These are phyloP conservation scores for Raphanus sativus DNA, from an alignment of 345 rosid genomes.

Conservation along the genomic window DNA sequence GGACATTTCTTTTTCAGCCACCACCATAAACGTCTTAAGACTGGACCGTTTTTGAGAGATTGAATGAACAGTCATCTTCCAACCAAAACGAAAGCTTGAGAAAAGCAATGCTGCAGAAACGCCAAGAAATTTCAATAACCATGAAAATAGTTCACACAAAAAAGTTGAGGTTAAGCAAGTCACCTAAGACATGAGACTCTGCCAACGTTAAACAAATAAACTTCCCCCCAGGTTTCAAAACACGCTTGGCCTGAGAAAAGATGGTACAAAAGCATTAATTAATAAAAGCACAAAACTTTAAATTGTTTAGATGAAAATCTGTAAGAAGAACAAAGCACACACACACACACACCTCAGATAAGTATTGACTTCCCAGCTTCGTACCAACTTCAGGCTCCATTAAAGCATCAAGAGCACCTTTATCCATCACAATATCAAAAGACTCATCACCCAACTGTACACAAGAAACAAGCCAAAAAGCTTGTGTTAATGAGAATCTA, in stretches of 20 bases:
- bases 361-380: slow-evolving; percentile 67
- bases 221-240: slow-evolving; percentile 69
- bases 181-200: slow-evolving; percentile 92
- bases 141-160: background rate
- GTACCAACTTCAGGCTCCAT: slow-evolving; percentile 91
- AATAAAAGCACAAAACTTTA: slow-evolving; percentile 11
- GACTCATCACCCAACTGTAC: slow-evolving; percentile 56
- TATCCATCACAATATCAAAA: slow-evolving; percentile 75
- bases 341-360: slow-evolving; percentile 60
- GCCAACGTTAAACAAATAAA: slow-evolving; percentile 85
- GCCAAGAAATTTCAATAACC: slow-evolving; percentile 16
- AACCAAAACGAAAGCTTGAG: slow-evolving; percentile 81
- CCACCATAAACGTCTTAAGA: slow-evolving; percentile 76
- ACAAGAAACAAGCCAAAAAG: slow-evolving; percentile 1
- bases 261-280: background rate
- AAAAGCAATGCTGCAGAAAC: slow-evolving; percentile 70
- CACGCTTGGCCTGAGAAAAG: slow-evolving; percentile 66
- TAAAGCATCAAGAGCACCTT: slow-evolving; percentile 97
- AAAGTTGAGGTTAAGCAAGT: background rate
- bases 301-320: background rate
- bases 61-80: slow-evolving; percentile 65
- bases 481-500: background rate
- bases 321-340: background rate
- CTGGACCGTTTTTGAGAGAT: slow-evolving; percentile 54
- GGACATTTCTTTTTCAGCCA: slow-evolving; percentile 63